Conservation (phyloP, 1,284 basidiomycete species). For the Coniophora puteana region DNA sequence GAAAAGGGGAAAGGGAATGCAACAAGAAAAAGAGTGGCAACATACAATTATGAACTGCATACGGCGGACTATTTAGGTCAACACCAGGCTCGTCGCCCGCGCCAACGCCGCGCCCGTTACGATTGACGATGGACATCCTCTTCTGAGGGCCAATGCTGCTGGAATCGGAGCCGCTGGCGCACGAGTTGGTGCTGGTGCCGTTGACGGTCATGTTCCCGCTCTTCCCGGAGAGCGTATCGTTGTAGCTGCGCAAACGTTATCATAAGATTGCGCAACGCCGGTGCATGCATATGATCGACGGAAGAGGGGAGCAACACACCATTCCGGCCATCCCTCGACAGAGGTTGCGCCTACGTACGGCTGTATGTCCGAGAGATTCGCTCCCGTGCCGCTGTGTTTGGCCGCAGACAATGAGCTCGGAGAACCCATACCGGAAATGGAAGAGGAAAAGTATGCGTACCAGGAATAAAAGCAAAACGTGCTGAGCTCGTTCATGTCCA, state of each 20-base stretch:
- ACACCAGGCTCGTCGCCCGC: slow-evolving; percentile 42
- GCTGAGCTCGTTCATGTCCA: slow-evolving; percentile 72
- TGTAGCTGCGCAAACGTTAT: slow-evolving; percentile 50
- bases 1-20: neutral
- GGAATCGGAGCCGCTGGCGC: too few relatives aligned
- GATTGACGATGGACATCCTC: too few relatives aligned
- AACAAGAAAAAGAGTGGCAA: too few relatives aligned
- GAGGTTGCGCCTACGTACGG: slow-evolving; percentile 41
- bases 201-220: slow-evolving; percentile 76
- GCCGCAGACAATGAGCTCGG: neutral
- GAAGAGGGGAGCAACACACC: slow-evolving; percentile 32
- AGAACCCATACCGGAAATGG: too few relatives aligned
- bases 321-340: slow-evolving; percentile 59
- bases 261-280: too few relatives aligned
- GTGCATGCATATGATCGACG: too few relatives aligned
- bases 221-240: slow-evolving; percentile 55
- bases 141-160: too few relatives aligned
- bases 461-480: slow-evolving; percentile 65
- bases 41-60: slow-evolving; percentile 69
- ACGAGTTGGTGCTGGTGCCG: slow-evolving; percentile 53
- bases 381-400: slow-evolving; percentile 53
- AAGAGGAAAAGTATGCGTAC: slow-evolving; percentile 34
- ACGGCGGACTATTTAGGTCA: slow-evolving; percentile 57
- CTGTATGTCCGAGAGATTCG: slow-evolving; percentile 36
- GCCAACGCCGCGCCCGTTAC: too few relatives aligned